Conservation (phyloP, 106 monocot genomes). For the Alisma plantagoaquatica region DNA sequence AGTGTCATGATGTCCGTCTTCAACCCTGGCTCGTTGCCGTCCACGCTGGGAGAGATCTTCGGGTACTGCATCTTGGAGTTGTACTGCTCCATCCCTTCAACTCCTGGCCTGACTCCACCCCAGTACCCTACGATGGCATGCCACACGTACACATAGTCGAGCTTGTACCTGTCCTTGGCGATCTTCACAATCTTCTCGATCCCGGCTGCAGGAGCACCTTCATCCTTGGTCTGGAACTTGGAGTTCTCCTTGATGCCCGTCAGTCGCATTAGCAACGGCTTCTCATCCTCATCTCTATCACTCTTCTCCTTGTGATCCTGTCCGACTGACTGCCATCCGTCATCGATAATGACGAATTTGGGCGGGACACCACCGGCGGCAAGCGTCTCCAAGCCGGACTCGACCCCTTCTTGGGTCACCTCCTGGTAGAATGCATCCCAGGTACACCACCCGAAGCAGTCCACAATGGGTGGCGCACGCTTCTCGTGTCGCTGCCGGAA, state of each 20-base stretch:
- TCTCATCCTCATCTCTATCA: background rate
- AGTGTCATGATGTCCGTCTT: conserved; percentile 47
- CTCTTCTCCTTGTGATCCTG: conserved; percentile 16
- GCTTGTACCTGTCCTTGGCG: conserved; percentile 67
- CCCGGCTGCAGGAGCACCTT: conserved; percentile 21
- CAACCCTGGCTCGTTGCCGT: conserved; percentile 63
- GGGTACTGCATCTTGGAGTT: conserved; percentile 57
- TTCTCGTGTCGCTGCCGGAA: conserved; percentile 62
- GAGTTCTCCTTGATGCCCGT: conserved; percentile 71
- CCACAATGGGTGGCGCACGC: conserved; percentile 56
- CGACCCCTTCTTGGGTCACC: conserved; percentile 79
- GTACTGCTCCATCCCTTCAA: conserved; percentile 43
- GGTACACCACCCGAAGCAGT: conserved; percentile 95
- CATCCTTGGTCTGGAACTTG: conserved; percentile 59
- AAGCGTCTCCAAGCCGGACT: conserved; percentile 58
- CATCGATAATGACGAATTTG: conserved; percentile 92
- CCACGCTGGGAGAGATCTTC: conserved; percentile 51
- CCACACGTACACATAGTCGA: conserved; percentile 85
- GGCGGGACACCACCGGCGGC: conserved; percentile 52
- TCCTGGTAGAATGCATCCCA: conserved; percentile 98
- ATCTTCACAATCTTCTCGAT: conserved; percentile 50
- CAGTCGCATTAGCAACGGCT: conserved; percentile 30
- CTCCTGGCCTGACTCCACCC: conserved; percentile 75
- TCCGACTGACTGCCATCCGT: conserved; percentile 80
- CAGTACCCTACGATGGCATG: conserved; percentile 93